Conservation (phyloP, 306 rosid species). For the Dicorynia guianensis region DNA sequence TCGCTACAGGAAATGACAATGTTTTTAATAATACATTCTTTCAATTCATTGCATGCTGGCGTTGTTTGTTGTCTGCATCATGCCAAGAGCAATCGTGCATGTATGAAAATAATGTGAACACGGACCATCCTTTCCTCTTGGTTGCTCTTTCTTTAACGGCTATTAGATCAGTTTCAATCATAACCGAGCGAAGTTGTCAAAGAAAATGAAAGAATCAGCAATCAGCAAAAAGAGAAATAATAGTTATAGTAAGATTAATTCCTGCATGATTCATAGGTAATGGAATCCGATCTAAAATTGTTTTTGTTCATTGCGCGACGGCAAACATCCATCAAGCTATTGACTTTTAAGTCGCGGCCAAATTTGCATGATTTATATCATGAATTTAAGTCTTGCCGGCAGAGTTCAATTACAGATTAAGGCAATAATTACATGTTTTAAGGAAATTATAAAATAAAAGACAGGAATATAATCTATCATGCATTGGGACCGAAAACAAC, state of each 20-base stretch:
- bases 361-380: neutral
- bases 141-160: neutral
- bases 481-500: neutral
- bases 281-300: neutral
- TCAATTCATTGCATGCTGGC: slow-evolving; percentile 22
- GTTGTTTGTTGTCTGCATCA: neutral
- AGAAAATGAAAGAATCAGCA: slow-evolving; percentile 17
- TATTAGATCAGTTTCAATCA: slow-evolving; percentile 1
- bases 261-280: neutral
- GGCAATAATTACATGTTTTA: neutral
- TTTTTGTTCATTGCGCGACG: neutral
- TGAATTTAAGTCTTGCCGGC: neutral
- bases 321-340: slow-evolving; percentile 4
- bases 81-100: neutral
- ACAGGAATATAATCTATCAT: too few relatives aligned
- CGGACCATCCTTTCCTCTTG: neutral
- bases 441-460: too few relatives aligned
- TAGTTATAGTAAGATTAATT: neutral
- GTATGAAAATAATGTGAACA: slow-evolving; percentile 1
- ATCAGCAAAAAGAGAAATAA: neutral
- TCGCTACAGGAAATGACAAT: neutral
- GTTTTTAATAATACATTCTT: neutral
- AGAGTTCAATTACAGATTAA: neutral
- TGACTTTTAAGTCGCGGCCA: neutral
- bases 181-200: neutral